Evolutionary conservation across 257 asterid genomes (phyloP), one percentile per base, ranked within the genome.

Genomic region (Solanum neorickii): DNA sequence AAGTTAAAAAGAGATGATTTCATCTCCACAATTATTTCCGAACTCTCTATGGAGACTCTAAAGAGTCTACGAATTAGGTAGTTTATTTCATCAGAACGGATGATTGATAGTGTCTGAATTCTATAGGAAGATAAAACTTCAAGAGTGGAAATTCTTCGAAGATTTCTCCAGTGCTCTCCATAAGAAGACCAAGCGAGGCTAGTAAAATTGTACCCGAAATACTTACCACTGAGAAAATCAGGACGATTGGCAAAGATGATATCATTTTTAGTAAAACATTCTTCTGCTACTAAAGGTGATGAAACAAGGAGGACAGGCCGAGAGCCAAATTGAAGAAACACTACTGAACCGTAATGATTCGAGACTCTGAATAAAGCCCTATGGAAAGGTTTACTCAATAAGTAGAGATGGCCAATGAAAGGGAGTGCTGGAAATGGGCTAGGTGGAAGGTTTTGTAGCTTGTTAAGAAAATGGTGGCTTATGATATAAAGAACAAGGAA

Each of bases 171-270:
- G 70, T 89, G 94, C 39, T 93, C 94, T 12, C 97, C 97, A 74
- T 94, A 93, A 9, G 96, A 60, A 12, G 94, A 88, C 96, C 95
- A 93, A 1, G 83, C 89, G 9, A 95, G 88, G 41, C 91, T 87
- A 8, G 96, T 92, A 86, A 92, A 93, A 59, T 91, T 86, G 75
- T 90, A 89, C 2, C 94, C 95, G 20, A 91, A 89, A 91, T 91
- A 76, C 41, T 94, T 92, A 0, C 93, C 94, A 6, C 88, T 90
- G 11, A 93, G 89, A 88, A 93, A 83, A 12, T 49, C 10, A 1
- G 98, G 97, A 0, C 94, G 95, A 82, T 94, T 91, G 8, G 98
- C 97, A n/a, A 95, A 91, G 29, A 90, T 41, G 59, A 91, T 35
- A 69, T 94, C 97, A 73, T 95, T 94, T 29, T 86, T 92, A 13